Evolutionary conservation across 2,329 filamentous ascomycete genomes (phyloP), one percentile per base, ranked within the genome.

Genomic region (Tolypocladium capitatum): DNA sequence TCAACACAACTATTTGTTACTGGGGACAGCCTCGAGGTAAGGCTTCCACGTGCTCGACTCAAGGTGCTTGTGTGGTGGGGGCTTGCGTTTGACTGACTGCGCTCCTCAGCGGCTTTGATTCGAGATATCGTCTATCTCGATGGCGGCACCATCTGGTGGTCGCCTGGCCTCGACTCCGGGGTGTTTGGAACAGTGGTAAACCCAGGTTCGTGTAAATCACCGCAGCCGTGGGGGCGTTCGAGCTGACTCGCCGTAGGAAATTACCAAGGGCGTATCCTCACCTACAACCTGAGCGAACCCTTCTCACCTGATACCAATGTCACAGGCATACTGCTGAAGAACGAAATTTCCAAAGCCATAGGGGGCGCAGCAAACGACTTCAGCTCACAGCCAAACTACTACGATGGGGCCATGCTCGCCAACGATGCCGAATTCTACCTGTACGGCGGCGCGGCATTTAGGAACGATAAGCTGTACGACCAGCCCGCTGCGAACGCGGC

Each of bases 121-220:
- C 72, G 73, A 38, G 79, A 85, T 55, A 80, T 73, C 2, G 63
- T 84, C 16, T 85, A 83, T 56, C 60, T 86, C 21, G 81, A 86
- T 58, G 82, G 82, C 34, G 82, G 82, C 4, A 52, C 59, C 38
- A 59, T 82, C 11, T 69, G 52, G 50, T 84, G 80, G 78, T 52
- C 63, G 32, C 69, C 70, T 3, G 72, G 71, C 11, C 55, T 76
- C 45, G 60, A 66, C 2, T 67, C 76, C 55, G 77, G 74, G 3
- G 51, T 56, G 6, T 55, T 55, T 40, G 62, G 56, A 1, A 1
- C 43, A 1, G 52, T 61, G 0, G 49, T 49, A 8, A 52, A 52
- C 27, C 68, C 75, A 53, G 61, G 78, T 80, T 60, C 58, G 67
- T 65, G 7, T 16, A 36, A 5, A 11, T 21, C 24, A n/a, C 6